Evolutionary conservation across 108 stramenopile genomes (phyloP), one percentile per base, ranked within the genome.

Genomic region (Bacterosira constricta): DNA sequence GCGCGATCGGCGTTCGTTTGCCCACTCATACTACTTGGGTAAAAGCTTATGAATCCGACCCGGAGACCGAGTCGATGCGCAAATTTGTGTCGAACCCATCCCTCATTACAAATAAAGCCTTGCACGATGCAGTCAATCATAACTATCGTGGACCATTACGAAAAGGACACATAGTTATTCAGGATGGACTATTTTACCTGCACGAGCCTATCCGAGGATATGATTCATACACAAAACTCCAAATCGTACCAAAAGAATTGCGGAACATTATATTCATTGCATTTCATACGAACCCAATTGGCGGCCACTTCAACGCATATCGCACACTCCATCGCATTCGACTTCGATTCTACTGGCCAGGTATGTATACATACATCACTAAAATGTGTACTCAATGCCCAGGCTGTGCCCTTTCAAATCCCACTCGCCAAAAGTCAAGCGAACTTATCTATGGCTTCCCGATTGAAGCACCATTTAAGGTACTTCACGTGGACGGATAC

Each of bases 221-320:
- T 34, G 4, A 47, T 2, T 62, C 55, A 0, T 53, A 60, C 58
- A 35, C 32, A 0, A 44, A 34, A 6, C 54, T 71, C 20, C 50
- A 32, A 38, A n/a, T 54, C n/a, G 50, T 72, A 1, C 52, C 61
- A 0, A 0, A 5, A 4, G 17, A 23, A 12, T 27, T 72, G 39
- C 11, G 41, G 6, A 36, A 72, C n/a, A 72, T 72, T n/a, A 17
- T 72, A 2, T 72, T 72, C 25, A 50, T 63, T 51, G 69, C 69
- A 0, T 70, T 70, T 32, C 58, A 70, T 38, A 36, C 70, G 17
- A 66, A 66, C 26, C 65, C 52, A 5, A 68, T 68, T 51, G 66
- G 66, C 5, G 66, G 54, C 7, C 67, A 69, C 26, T 35, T 69
- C 30, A 63, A 54, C 27, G 6, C 17, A 3, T 39, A 31, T 12